Evolutionary conservation across 257 asterid genomes (phyloP).

Genomic region (Voacanga thouarsii): DNA sequence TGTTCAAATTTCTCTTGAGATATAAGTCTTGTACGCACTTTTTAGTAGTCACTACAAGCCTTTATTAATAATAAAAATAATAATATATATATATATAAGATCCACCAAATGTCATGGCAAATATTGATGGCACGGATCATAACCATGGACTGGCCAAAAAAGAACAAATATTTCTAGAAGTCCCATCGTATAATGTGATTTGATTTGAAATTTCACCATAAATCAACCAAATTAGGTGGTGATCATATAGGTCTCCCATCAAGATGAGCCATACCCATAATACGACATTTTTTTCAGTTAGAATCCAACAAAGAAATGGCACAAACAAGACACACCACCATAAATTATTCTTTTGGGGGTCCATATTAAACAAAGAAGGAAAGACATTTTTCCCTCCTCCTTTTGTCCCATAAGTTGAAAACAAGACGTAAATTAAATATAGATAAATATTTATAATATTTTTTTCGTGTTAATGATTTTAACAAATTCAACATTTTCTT

Average conservation of each 20-base stretch:
- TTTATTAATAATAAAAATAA: too few species aligned
- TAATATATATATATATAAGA: too few species aligned
- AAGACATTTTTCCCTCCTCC: not conserved
- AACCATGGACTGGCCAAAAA: not conserved
- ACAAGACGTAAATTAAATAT: not conserved
- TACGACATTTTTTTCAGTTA: slow-evolving; percentile 13
- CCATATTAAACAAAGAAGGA: not conserved
- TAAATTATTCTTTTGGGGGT: not conserved
- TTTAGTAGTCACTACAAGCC: too few species aligned
- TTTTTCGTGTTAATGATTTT: too few species aligned
- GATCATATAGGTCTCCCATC: slow-evolving; percentile 16
- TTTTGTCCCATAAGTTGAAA: too few species aligned
- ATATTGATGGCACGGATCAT: not conserved
- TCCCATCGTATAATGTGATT: not conserved
- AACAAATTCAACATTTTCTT: too few species aligned
- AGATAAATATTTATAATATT: not conserved
- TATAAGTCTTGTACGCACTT: too few species aligned
- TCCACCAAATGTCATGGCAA: not conserved
- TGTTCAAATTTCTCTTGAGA: too few species aligned
- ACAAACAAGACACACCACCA: slow-evolving; percentile 6
- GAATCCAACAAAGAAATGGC: slow-evolving; percentile 12
- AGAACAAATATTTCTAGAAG: not conserved
- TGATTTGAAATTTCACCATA: slow-evolving; percentile 14
- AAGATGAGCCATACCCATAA: not conserved
- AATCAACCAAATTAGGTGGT: slow-evolving; percentile 18